phyloP scores from a whole-genome alignment of 2,329 filamentous ascomycete species.

The Myriosclerotinia curreyana region DNA sequence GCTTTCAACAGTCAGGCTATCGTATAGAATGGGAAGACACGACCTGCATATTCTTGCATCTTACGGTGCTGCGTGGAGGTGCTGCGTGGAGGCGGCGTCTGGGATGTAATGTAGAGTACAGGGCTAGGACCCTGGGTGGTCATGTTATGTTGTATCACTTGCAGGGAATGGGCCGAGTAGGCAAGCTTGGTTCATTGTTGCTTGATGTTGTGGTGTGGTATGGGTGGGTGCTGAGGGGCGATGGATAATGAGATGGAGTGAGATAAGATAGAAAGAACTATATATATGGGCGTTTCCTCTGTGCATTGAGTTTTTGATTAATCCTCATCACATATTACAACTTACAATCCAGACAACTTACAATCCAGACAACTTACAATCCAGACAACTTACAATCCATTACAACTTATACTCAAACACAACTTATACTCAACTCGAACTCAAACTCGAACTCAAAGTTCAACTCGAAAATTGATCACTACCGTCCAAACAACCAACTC shows the following conservation, averaged over 20 bases:
- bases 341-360: background rate
- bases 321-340: conserved; percentile 3
- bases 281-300: background rate
- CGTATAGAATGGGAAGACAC: conserved; percentile 13
- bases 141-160: conserved; percentile 14
- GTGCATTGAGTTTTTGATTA: background rate
- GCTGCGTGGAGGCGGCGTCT: conserved; percentile 4
- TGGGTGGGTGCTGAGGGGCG: background rate
- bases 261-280: conserved; percentile 7
- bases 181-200: conserved; percentile 12
- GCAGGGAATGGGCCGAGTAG: background rate
- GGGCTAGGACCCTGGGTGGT: background rate
- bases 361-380: too few species aligned
- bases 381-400: background rate
- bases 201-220: conserved; percentile 8
- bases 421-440: background rate
- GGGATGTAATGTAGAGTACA: background rate
- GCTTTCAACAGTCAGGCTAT: conserved; percentile 6
- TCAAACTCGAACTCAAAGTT: background rate
- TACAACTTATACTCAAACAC: background rate
- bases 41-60: conserved; percentile 18
- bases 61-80: conserved; percentile 16
- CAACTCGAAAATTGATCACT: background rate
- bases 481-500: background rate
- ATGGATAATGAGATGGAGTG: background rate